Conservation (phyloP, 1,139 yeast species). For the Zygotorulaspora mrakii region DNA sequence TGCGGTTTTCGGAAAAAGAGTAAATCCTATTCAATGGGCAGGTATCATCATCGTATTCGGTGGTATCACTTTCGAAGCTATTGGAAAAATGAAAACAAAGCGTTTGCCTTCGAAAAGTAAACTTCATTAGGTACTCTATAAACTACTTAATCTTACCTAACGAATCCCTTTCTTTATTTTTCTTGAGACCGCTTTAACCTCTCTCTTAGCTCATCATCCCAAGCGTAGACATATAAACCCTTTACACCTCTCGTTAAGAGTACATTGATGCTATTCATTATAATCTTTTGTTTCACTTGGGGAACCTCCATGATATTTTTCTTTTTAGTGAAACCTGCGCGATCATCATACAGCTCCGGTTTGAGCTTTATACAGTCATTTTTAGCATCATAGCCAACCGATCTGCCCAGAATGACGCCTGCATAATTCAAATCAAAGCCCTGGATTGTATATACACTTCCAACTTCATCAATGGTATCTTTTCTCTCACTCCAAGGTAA, state of each 20-base stretch:
- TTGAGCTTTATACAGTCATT: conserved; percentile 36
- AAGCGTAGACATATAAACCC: conserved; percentile 41
- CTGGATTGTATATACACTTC: conserved; percentile 44
- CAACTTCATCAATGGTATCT: conserved; percentile 44
- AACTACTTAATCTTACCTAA: not conserved
- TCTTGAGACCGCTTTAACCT: conserved; percentile 25
- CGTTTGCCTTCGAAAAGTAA: conserved; percentile 2
- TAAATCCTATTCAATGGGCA: conserved; percentile 63
- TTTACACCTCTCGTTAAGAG: conserved; percentile 42
- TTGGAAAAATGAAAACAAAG: conserved; percentile 37
- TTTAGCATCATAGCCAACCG: conserved; percentile 38
- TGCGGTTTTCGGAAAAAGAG: conserved; percentile 71
- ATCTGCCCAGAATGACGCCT: conserved; percentile 42
- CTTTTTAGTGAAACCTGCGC: conserved; percentile 42
- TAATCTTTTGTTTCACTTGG: conserved; percentile 38
- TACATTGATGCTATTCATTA: conserved; percentile 43
- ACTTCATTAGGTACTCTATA: conserved; percentile 3
- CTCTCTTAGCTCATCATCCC: conserved; percentile 39
- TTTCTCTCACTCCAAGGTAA: conserved; percentile 44
- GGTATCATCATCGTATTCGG: conserved; percentile 79
- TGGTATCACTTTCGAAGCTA: conserved; percentile 73
- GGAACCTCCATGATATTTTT: conserved; percentile 38
- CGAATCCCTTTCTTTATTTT: not conserved
- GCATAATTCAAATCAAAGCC: conserved; percentile 45
- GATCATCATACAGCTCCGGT: conserved; percentile 41